Base-by-base conservation (phyloP, 305 asterid species). In the Rubia occidens region DNA sequence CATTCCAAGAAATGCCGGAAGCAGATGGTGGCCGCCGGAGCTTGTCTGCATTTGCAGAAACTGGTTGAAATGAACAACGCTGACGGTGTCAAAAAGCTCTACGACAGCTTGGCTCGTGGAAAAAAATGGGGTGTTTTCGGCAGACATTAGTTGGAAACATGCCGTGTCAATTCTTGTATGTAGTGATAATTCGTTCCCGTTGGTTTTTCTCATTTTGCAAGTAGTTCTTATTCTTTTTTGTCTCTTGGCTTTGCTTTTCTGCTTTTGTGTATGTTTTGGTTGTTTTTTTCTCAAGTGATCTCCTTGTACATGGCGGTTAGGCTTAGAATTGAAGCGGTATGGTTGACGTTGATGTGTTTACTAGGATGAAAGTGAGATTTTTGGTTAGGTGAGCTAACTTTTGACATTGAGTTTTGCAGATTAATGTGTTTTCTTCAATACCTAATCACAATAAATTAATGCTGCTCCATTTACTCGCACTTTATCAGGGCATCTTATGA, bases 51-150 rank as follows among this genome's bases (percentile, higher is more conserved):
- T 77, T 69, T 93, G 86, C 85, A 83, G 82, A 88, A 86, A 74
- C 82, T 93, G 11, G 88, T 78, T 11, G 98, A 85, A 24, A 43
- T 70, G 66, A 81, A 90, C 15, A 56, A 69, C 40, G 87, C 86
- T 15, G 91, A 85, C 4, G 97, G 96, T 17, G 90, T 94, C 7
- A 93, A 86, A 86, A 88, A 84, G 87, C 85, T 93, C 47, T 85
- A 82, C 14, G 94, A 87, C 37, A 67, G 81, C 67, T 84, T 93
- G 47, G 83, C 83, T 6, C 79, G 77, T 10, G 85, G 94, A 45
- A 88, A 86, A 80, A 72, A 86, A 13, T 89, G 97, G 98, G 88
- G 94, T 54, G 90, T 92, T 68, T 83, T 92, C 60, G 72, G 79
- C 49, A 78, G 88, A 75, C 76, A 75, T 56, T 85, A 72, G 81